These are phyloP conservation scores for Myxozyma vanderwaltii DNA, from an alignment of 805 yeast genomes.

Conservation along the genomic window DNA sequence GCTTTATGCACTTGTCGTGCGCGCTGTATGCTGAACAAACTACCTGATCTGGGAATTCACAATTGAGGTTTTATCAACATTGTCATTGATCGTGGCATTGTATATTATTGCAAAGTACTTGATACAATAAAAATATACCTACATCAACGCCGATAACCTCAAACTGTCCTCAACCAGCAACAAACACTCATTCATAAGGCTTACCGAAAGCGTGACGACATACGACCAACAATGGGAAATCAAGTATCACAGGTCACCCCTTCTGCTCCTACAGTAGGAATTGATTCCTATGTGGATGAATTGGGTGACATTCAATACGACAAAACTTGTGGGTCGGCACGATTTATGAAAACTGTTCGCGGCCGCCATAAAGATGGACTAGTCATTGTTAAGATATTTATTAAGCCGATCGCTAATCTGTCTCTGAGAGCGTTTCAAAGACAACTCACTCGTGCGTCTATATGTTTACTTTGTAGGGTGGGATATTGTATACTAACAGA, in stretches of 20 bases:
- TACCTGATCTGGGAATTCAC: too few species aligned
- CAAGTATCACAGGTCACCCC: conserved; percentile 84
- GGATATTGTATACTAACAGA: conserved; percentile 24
- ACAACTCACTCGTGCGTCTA: conserved; percentile 28
- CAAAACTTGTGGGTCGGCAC: conserved; percentile 72
- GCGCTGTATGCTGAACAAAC: too few species aligned
- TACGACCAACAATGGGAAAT: conserved; percentile 86
- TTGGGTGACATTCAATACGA: conserved; percentile 74
- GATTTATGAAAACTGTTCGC: conserved; percentile 83
- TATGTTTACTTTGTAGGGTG: neutral
- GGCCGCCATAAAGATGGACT: conserved; percentile 75
- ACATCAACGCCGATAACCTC: too few species aligned
- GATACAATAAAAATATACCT: too few species aligned
- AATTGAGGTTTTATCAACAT: too few species aligned
- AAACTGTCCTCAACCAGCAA: too few species aligned
- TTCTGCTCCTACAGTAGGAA: conserved; percentile 86
- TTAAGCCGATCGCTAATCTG: conserved; percentile 58
- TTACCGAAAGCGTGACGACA: neutral
- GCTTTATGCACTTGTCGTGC: too few species aligned
- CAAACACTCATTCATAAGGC: too few species aligned
- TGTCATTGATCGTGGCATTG: too few species aligned
- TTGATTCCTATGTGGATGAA: conserved; percentile 85
- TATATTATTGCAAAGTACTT: too few species aligned
- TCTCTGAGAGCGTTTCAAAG: conserved; percentile 20
- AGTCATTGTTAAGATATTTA: conserved; percentile 75